Base-by-base conservation (phyloP, 108 stramenopile genomes). In the Cyclotella distinguenda region DNA sequence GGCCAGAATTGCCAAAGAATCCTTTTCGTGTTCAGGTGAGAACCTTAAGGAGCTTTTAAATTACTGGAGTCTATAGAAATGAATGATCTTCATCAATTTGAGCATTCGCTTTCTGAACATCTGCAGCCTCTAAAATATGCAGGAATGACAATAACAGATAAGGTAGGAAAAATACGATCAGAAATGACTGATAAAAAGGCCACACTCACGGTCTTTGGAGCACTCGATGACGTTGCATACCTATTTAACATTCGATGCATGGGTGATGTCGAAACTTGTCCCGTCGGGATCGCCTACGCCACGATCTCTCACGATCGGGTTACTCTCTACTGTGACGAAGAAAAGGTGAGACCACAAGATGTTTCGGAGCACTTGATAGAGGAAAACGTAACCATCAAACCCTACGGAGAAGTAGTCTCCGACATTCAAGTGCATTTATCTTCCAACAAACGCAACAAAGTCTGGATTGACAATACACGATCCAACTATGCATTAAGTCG, bases 211-310 rank as follows among this genome's bases (percentile, higher is more conserved):
- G 94, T 98, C 46, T 90, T 97, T 64, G 68, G 84, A 34, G 84
- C 96, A 0, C 65, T 98, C 64, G 97, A 97, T 67, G 97, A 99
- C 69, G 88, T 99, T 33, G 96, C 95, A 10, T 98, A 97, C 82
- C 87, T 99, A 23, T 67, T 97, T 64, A 98, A 98, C 72, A 56
- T 99, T 23, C 80, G 97, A 15, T 82, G 85, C 61, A 93, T 84
- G 66, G 82, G 87, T n/a, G 97, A 97, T 64, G 78, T 90, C 6
- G 88, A 88, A 42, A 89, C 88, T 5, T 87, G 85, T 51, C 97
- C 97, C 2, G 93, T 98, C 10, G 91, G 95, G 10, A 86, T 96
- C 51, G 90, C 93, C 26, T 98, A 96, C 76, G 94, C 80, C 13
- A 81, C 95, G n/a, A 64, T 99, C 15, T 74, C 88, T 3, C 51